These are phyloP conservation scores for Melaleuca quinquenervia DNA, from an alignment of 345 rosid species.

Conservation along the genomic window DNA sequence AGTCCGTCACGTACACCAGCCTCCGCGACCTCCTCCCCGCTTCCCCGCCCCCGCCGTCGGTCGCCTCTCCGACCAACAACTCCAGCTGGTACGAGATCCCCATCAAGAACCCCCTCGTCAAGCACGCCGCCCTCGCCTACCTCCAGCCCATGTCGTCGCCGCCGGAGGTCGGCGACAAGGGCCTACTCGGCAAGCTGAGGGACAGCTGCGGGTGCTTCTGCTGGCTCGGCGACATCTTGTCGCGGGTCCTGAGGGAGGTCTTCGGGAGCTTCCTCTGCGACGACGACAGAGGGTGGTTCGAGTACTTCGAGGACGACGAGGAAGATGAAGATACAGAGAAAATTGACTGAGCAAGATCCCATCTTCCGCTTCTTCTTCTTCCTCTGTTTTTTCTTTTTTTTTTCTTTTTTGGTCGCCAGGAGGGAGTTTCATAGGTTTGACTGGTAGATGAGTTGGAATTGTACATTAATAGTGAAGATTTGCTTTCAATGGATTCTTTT, in stretches of 20 bases:
- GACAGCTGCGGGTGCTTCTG: slow-evolving; percentile 22
- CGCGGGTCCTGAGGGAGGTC: slow-evolving; percentile 10
- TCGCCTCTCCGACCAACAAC: slow-evolving; percentile 20
- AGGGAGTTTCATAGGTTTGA: background rate
- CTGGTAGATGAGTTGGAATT: background rate
- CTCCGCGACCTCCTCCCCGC: slow-evolving; percentile 35
- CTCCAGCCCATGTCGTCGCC: slow-evolving; percentile 47
- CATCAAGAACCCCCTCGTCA: slow-evolving; percentile 46
- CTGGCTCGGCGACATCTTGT: slow-evolving; percentile 14
- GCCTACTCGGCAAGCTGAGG: slow-evolving; percentile 12
- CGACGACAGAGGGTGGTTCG: background rate
- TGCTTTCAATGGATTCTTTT: background rate
- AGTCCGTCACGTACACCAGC: slow-evolving; percentile 32
- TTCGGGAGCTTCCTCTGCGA: slow-evolving; percentile 8
- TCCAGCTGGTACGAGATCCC: slow-evolving; percentile 49
- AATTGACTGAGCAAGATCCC: background rate
- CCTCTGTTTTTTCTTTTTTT: background rate
- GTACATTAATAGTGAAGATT: background rate
- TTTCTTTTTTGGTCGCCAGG: background rate
- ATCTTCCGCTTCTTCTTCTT: background rate
- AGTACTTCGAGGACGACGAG: background rate
- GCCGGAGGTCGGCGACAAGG: slow-evolving; percentile 15
- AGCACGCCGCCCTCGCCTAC: slow-evolving; percentile 56
- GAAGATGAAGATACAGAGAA: slow-evolving; percentile 3
- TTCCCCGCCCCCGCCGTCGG: slow-evolving; percentile 7